Evolutionary conservation across 306 rosid genomes (phyloP), one percentile per base, ranked within the genome.

Genomic region (Carpinus viminea): DNA sequence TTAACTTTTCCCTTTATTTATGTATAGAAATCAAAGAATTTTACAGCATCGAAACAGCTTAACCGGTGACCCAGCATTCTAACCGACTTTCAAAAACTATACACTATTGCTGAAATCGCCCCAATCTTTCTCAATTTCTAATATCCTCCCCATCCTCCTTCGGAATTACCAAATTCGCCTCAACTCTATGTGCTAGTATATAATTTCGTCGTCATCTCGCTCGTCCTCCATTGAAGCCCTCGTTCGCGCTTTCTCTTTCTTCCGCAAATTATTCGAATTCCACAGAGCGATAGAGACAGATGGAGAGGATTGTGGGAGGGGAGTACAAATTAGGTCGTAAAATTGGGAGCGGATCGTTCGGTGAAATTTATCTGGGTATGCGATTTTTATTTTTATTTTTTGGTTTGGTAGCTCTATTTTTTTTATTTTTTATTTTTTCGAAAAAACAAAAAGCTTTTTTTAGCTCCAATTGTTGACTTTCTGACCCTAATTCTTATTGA

Each of bases 281-380:
- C 55, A 11, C 12, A 11, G 74, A 12, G 45, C 45, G 24, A 61
- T 50, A 50, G 61, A 55, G 61, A n/a, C 11, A 50, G 74, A 91
- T 91, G 96, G 92, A 91, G 84, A 85, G 92, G 80, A 68, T 91
- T 55, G 46, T 89, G 18, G 97, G 86, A 2, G 92, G 86, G 3
- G 88, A 86, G 84, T 91, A 62, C 80, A 91, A 89, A 84, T 21
- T 89, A 60, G 93, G 97, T 80, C 88, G 91, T 71, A 91, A 89
- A 83, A 89, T 91, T 28, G 97, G 97, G 1, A 86, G 93, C 79
- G 93, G 93, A 16, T 91, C 97, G 0, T 91, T 91, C 5, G 93
- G 97, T 46, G 91, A 91, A 86, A 89, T 89, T 38, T 89, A 68
- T 76, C 85, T 89, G 16, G 96, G 96, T 91, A 15, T 54, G 46